phyloP scores from a whole-genome alignment of 2,329 filamentous ascomycete genomes.

The Neoarthrinium moseri region DNA sequence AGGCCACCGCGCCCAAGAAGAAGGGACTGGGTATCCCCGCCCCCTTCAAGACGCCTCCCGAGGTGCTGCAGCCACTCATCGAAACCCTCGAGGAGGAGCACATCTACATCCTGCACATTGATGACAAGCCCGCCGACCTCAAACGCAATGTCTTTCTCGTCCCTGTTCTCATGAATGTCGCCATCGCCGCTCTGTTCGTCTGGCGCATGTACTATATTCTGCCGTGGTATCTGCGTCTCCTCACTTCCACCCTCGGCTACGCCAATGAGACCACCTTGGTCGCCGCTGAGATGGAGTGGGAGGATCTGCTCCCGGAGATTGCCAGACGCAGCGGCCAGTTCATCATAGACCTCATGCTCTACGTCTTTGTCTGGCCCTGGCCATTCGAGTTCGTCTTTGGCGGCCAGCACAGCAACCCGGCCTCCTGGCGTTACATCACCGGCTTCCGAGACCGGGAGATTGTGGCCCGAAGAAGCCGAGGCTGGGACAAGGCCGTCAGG shows the following conservation, averaged over 20 bases:
- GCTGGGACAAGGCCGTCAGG: constrained; percentile 65
- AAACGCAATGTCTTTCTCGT: constrained; percentile 84
- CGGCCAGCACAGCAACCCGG: constrained; percentile 56
- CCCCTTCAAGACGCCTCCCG: constrained; percentile 68
- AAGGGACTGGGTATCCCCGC: constrained; percentile 44
- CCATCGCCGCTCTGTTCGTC: constrained; percentile 61
- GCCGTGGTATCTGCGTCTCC: constrained; percentile 70
- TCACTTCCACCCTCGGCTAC: constrained; percentile 64
- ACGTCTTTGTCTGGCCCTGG: constrained; percentile 70
- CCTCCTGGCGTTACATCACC: constrained; percentile 69
- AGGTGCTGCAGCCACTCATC: constrained; percentile 64
- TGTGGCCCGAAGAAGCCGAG: constrained; percentile 73
- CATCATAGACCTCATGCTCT: constrained; percentile 70
- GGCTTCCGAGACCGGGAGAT: constrained; percentile 81
- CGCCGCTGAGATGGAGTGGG: constrained; percentile 50
- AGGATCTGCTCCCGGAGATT: constrained; percentile 55
- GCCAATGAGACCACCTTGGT: constrained; percentile 66
- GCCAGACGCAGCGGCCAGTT: constrained; percentile 63
- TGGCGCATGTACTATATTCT: constrained; percentile 68
- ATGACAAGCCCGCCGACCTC: constrained; percentile 65
- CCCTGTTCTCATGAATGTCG: constrained; percentile 73
- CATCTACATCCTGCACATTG: constrained; percentile 84
- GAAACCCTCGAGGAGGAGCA: constrained; percentile 63
- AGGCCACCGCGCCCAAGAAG: constrained; percentile 20
- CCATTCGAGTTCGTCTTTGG: constrained; percentile 70